Conservation (phyloP, 2,329 filamentous ascomycete species). For the Xylariaceae sp. region DNA sequence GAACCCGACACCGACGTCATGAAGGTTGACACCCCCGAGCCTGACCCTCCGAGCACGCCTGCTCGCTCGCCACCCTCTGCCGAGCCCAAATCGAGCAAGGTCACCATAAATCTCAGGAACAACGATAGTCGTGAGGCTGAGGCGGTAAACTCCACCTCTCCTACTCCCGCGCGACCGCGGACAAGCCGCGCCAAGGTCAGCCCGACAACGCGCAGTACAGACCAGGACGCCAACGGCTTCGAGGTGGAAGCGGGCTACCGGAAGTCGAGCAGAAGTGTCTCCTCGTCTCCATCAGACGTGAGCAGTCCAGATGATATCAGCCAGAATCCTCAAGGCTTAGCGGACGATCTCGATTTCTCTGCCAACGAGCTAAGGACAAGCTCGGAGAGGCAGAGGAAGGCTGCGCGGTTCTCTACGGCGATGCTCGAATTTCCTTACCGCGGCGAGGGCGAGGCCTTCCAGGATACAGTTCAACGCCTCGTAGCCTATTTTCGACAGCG, state of each 20-base stretch:
- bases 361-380: no score
- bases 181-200: conserved; percentile 32
- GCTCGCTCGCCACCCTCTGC: conserved; percentile 25
- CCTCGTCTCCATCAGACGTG: no score
- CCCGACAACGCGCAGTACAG: no score
- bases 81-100: conserved; percentile 46
- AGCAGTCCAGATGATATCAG: no score
- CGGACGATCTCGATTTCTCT: no score
- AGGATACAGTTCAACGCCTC: conserved; percentile 21
- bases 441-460: conserved; percentile 16
- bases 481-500: conserved; percentile 20
- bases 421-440: conserved; percentile 25
- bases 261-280: no score
- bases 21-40: conserved; percentile 33
- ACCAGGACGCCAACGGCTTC: no score
- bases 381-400: no score
- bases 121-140: conserved; percentile 31
- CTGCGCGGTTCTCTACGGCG: conserved; percentile 25
- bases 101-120: conserved; percentile 54
- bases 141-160: conserved; percentile 37
- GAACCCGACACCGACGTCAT: conserved; percentile 28
- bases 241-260: no score
- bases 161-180: conserved; percentile 19
- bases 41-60: conserved; percentile 34
- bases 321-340: no score